These are phyloP conservation scores for Emmonsiellopsis sp. DNA, from an alignment of 2,329 filamentous ascomycete genomes.

Conservation along the genomic window DNA sequence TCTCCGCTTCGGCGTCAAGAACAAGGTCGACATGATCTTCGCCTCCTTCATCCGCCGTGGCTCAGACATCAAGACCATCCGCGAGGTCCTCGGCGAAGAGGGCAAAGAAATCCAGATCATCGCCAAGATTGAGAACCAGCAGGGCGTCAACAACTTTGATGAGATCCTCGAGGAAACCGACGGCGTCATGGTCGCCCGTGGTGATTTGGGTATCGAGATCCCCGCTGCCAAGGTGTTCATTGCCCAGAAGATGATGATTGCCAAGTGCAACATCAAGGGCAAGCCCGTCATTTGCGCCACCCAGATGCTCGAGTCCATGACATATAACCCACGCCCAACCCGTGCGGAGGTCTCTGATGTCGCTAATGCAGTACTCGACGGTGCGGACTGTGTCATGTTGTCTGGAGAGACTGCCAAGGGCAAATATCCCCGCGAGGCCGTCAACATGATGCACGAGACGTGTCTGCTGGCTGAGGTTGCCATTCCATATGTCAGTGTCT, in stretches of 20 bases:
- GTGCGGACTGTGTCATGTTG: conserved; percentile 98
- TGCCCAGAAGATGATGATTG: conserved; percentile 99
- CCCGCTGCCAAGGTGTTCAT: conserved; percentile 97
- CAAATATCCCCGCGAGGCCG: conserved; percentile 82
- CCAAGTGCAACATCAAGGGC: conserved; percentile 98
- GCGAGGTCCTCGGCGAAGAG: conserved; percentile 77
- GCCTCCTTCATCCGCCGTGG: conserved; percentile 95
- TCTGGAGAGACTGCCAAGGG: conserved; percentile 99
- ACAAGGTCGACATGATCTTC: conserved; percentile 98
- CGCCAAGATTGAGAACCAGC: conserved; percentile 99
- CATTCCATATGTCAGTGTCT: conserved; percentile 93
- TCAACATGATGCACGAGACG: conserved; percentile 96
- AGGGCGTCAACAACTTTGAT: conserved; percentile 98
- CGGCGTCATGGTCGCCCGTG: conserved; percentile 99
- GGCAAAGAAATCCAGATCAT: conserved; percentile 98
- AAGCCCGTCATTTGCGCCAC: conserved; percentile 99
- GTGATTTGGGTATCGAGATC: conserved; percentile 97
- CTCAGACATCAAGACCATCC: conserved; percentile 87
- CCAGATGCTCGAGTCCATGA: conserved; percentile 99
- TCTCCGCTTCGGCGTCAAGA: conserved; percentile 92
- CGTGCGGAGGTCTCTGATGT: conserved; percentile 98
- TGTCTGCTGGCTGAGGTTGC: conserved; percentile 95
- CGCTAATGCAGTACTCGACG: conserved; percentile 94
- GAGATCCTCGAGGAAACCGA: conserved; percentile 95
- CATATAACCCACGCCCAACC: conserved; percentile 97